These are phyloP conservation scores for Rhodotorula paludigena DNA, from an alignment of 768 basidiomycete species.

Conservation along the genomic window DNA sequence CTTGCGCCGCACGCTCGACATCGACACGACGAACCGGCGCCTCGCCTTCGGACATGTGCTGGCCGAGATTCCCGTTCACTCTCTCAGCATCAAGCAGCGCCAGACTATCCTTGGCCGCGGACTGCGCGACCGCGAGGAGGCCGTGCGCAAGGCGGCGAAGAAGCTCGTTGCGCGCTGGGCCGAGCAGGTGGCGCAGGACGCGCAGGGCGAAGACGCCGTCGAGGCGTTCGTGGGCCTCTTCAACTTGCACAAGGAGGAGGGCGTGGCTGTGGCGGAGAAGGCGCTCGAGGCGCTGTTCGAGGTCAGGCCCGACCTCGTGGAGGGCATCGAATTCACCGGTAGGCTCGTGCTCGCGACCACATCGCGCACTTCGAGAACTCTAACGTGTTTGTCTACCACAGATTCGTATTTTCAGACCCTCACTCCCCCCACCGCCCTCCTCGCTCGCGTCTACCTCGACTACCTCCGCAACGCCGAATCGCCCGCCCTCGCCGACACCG, in stretches of 20 bases:
- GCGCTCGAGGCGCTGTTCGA: slow-evolving; percentile 69
- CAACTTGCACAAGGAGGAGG: slow-evolving; percentile 45
- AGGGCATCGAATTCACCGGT: slow-evolving; percentile 67
- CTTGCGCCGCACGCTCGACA: slow-evolving; percentile 71
- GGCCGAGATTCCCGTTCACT: slow-evolving; percentile 58
- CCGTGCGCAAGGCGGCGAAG: slow-evolving; percentile 67
- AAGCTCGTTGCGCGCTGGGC: slow-evolving; percentile 71
- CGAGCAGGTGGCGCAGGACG: slow-evolving; percentile 36
- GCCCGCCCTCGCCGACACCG: slow-evolving; percentile 59
- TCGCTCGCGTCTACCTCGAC: slow-evolving; percentile 76
- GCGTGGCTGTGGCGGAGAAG: slow-evolving; percentile 59
- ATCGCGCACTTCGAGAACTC: neutral
- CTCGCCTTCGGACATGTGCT: slow-evolving; percentile 64
- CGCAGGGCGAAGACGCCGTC: slow-evolving; percentile 45
- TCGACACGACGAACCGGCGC: slow-evolving; percentile 68
- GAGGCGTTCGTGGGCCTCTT: slow-evolving; percentile 49
- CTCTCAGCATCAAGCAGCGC: slow-evolving; percentile 65
- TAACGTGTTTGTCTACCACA: slow-evolving; percentile 43
- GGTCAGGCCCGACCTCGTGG: slow-evolving; percentile 61
- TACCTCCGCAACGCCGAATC: slow-evolving; percentile 59
- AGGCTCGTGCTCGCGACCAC: slow-evolving; percentile 42
- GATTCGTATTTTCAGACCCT: slow-evolving; percentile 67
- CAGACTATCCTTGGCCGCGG: slow-evolving; percentile 75
- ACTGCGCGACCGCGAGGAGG: slow-evolving; percentile 73
- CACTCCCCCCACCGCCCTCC: slow-evolving; percentile 70